These are phyloP conservation scores for Pseudocercospora macadamiae DNA, from an alignment of 2,329 filamentous ascomycete genomes.

Conservation along the genomic window DNA sequence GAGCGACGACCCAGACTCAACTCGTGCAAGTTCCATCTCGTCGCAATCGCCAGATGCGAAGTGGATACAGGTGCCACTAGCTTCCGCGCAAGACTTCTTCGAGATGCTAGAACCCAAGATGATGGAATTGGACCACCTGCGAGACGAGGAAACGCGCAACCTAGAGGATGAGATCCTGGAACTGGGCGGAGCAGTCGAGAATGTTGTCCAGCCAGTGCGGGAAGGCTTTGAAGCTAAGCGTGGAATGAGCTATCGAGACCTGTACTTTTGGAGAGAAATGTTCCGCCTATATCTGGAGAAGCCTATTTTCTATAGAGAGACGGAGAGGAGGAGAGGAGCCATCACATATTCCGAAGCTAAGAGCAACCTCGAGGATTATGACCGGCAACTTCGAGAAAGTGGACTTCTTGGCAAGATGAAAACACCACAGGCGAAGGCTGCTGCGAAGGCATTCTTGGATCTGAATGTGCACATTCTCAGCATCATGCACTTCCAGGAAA, in stretches of 20 bases:
- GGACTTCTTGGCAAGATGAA: slow-evolving; percentile 66
- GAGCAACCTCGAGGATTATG: slow-evolving; percentile 71
- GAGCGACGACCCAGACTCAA: slow-evolving; percentile 6
- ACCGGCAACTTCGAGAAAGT: slow-evolving; percentile 64
- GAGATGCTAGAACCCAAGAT: slow-evolving; percentile 73
- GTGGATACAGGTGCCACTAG: slow-evolving; percentile 73
- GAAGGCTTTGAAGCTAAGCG: slow-evolving; percentile 45
- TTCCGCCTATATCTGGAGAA: slow-evolving; percentile 82
- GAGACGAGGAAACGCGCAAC: slow-evolving; percentile 65
- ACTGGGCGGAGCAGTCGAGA: slow-evolving; percentile 67
- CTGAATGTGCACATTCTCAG: slow-evolving; percentile 78
- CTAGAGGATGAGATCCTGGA: slow-evolving; percentile 65
- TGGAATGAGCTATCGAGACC: slow-evolving; percentile 52
- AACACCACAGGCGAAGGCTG: slow-evolving; percentile 64
- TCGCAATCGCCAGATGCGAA: slow-evolving; percentile 22
- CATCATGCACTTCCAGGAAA: slow-evolving; percentile 79
- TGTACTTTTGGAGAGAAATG: slow-evolving; percentile 77
- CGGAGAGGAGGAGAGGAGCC: slow-evolving; percentile 70
- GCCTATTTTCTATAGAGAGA: slow-evolving; percentile 79
- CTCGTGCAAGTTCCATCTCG: neutral
- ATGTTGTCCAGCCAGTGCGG: slow-evolving; percentile 66
- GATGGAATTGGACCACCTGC: slow-evolving; percentile 67
- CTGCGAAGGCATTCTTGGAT: slow-evolving; percentile 69
- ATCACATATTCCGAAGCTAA: slow-evolving; percentile 68
- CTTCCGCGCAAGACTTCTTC: slow-evolving; percentile 80